Percentiles rank a stretch among this genome's conserved stretches.
Conservation (phyloP, 2,329 filamentous ascomycete species). For the Elsinoe ampelina region DNA sequence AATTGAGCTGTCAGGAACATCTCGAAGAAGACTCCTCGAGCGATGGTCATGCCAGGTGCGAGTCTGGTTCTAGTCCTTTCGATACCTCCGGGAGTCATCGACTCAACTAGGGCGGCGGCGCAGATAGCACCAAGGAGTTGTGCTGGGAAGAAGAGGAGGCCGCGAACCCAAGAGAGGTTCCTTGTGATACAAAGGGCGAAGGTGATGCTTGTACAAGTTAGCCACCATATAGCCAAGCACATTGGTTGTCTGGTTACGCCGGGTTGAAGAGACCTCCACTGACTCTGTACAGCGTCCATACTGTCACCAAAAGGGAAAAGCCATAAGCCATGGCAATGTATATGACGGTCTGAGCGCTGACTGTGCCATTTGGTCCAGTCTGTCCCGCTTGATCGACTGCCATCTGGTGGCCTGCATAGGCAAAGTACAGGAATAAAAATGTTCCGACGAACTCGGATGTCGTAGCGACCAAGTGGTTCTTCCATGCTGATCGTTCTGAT, state of each 20-base stretch:
- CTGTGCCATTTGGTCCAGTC: conserved; percentile 16
- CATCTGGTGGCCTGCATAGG: conserved; percentile 23
- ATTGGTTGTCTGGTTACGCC: conserved; percentile 12
- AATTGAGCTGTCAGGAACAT: conserved; percentile 27
- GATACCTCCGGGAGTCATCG: conserved; percentile 25
- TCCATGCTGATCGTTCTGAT: conserved; percentile 8
- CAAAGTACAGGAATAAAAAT: conserved; percentile 29
- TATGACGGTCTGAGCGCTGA: conserved; percentile 21
- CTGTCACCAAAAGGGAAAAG: conserved; percentile 25
- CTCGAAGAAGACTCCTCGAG: conserved; percentile 27
- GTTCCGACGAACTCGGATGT: conserved; percentile 28
- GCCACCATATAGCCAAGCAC: neutral
- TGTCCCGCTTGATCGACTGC: conserved; percentile 20
- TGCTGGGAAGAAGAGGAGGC: conserved; percentile 21
- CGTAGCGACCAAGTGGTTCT: conserved; percentile 17
- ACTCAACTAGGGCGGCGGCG: conserved; percentile 24
- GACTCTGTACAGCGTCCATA: conserved; percentile 25
- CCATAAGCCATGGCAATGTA: conserved; percentile 26
- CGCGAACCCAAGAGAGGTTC: conserved; percentile 21
- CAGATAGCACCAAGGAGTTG: conserved; percentile 26
- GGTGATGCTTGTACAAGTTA: conserved; percentile 18
- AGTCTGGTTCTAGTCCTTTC: conserved; percentile 23
- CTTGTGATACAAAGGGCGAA: conserved; percentile 24
- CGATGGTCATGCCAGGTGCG: conserved; percentile 21
- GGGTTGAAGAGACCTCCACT: conserved; percentile 23